Base-by-base conservation (phyloP, 2,329 filamentous ascomycete species). In the Epichloe typhina region DNA sequence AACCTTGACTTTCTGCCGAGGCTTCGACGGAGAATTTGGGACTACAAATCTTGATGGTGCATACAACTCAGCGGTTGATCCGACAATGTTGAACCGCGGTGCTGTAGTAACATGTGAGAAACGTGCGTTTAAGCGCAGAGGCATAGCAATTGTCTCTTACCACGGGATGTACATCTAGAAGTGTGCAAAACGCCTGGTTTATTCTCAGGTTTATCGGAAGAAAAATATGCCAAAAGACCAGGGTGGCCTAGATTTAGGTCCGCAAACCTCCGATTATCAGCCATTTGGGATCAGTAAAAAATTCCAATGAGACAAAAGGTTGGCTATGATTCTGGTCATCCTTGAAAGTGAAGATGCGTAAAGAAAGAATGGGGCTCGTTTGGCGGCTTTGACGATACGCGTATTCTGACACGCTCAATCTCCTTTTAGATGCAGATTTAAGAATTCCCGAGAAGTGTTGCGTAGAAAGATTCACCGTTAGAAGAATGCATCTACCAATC, bases 281-380 rank as follows among this genome's bases (percentile, higher is more conserved):
- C 65, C 67, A 69, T 69, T 63, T 60, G 60, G 61, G 50, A 59
- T 58, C 47, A 60, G 59, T 56, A 58, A 55, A 52, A 56, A 61
- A 61, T 56, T 66, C 59, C 58, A 61, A 56, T 59, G 47, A 58
- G 55, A 55, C 50, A 54, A 58, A 51, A 56, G 50, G 50, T 53
- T 58, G 55, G 50, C 50, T 55, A 52, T 57, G 52, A 50, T 60
- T 56, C 56, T 54, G 35, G n/a, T 49, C 50, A 52, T 52, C 17
- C 50, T 52, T 44, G 39, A 21, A 33, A 19, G 19, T 17, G 8
- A 26, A 15, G 33, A 36, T 26, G 17, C 11, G 31, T 35, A 11
- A 19, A 26, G n/a, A 15, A 35, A 23, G 12, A 7, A 23, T 1
- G 2, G 37, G 17, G 15, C 35, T 26, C 46, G 37, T 47, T 23